Percentiles rank a stretch among this genome's conserved stretches.
phyloP scores from a whole-genome alignment of 148 eudicot species.

The Talinum fruticosum region DNA sequence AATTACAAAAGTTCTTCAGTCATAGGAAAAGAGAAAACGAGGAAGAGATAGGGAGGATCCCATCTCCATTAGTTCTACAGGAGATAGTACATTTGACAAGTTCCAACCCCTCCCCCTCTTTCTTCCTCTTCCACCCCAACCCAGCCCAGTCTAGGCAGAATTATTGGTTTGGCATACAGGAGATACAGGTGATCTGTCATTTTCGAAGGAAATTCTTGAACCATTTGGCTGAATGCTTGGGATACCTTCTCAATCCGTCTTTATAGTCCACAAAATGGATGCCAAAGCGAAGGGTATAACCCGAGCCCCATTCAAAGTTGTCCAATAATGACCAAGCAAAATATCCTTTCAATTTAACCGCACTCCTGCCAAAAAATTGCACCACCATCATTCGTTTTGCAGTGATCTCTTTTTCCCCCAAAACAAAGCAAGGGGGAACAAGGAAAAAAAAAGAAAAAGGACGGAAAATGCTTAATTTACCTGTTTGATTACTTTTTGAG shows the following conservation, averaged over 20 bases:
- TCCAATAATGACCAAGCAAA: conserved; percentile 47
- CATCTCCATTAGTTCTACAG: background rate
- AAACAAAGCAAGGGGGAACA: too few relatives aligned
- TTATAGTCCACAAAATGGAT: conserved; percentile 35
- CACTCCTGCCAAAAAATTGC: conserved; percentile 22
- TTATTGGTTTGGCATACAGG: background rate
- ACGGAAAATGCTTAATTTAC: too few relatives aligned
- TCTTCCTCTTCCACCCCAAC: too few relatives aligned
- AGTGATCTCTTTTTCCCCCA: background rate
- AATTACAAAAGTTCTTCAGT: background rate
- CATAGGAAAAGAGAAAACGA: background rate
- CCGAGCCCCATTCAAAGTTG: conserved; percentile 39
- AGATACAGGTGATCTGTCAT: background rate
- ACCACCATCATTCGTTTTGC: conserved; percentile 1
- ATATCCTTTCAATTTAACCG: conserved; percentile 33
- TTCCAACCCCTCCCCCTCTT: too few relatives aligned
- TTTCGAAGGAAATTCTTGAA: conserved; percentile 32
- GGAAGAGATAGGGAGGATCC: background rate
- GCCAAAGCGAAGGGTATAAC: conserved; percentile 41
- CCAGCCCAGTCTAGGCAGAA: background rate
- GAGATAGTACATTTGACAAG: background rate
- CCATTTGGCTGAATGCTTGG: conserved; percentile 42
- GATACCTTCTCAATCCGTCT: conserved; percentile 31
- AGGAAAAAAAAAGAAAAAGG: too few relatives aligned
- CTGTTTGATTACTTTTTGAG: background rate